Evolutionary conservation across 345 rosid species (phyloP).

Genomic region (Syzygium aromaticum): DNA sequence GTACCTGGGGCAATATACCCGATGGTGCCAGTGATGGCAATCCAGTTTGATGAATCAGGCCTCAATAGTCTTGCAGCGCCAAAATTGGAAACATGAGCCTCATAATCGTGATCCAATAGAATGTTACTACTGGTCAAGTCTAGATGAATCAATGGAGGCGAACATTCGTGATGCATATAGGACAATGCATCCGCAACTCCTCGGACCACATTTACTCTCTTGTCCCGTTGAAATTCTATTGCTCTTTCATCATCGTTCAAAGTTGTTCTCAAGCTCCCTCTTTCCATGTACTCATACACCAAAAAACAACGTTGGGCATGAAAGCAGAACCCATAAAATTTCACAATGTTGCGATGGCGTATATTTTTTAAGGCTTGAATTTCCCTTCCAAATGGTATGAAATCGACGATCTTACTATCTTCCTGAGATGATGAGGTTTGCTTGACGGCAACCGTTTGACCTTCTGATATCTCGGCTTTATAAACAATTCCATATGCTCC

Average conservation of each 20-base stretch:
- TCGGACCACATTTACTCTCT: background rate
- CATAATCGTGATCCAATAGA: background rate
- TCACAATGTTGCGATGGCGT: background rate
- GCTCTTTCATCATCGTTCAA: background rate
- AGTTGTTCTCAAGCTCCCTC: background rate
- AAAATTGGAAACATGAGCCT: background rate
- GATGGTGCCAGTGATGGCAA: fast-evolving
- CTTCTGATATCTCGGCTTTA: background rate
- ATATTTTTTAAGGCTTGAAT: background rate
- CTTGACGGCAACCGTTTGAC: background rate
- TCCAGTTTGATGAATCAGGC: background rate
- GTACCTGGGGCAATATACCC: background rate
- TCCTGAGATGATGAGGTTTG: background rate
- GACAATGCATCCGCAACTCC: background rate
- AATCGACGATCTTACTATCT: background rate
- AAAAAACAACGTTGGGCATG: background rate
- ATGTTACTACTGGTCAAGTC: background rate
- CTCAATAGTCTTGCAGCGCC: background rate
- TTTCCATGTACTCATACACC: background rate
- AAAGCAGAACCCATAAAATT: background rate
- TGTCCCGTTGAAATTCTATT: background rate
- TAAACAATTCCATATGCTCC: background rate
- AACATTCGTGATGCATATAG: background rate
- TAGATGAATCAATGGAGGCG: fast-evolving
- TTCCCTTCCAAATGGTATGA: background rate